Evolutionary conservation across 2,329 filamentous ascomycete species (phyloP).

Genomic region (Aspergillus sp.): DNA sequence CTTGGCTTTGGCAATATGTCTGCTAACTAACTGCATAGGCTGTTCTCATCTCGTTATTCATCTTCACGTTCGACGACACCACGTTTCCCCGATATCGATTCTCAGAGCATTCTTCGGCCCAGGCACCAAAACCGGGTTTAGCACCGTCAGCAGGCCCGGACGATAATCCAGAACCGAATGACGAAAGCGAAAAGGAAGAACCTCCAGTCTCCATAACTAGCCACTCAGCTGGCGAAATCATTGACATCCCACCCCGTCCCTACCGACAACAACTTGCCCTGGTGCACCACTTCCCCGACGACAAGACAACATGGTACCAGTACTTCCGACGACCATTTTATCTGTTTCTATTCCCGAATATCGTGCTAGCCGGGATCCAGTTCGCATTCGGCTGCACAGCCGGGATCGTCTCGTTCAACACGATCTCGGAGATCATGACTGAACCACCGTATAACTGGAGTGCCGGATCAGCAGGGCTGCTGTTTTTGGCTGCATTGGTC

Average conservation of each 20-base stretch:
- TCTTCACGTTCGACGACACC: constrained; percentile 30
- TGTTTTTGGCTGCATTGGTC: constrained; percentile 27
- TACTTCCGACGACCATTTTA: constrained; percentile 35
- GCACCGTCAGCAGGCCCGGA: no score
- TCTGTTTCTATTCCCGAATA: constrained; percentile 33
- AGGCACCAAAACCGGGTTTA: no score
- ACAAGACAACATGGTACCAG: constrained; percentile 31
- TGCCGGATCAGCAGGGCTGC: constrained; percentile 22
- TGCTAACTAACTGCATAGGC: constrained; percentile 8
- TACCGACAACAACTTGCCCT: constrained; percentile 18
- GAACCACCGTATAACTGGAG: constrained; percentile 30
- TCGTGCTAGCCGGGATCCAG: constrained; percentile 33
- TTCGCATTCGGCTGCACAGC: constrained; percentile 37
- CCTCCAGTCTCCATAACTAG: constrained; percentile 9
- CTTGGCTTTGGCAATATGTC: background rate
- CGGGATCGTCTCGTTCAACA: constrained; percentile 35
- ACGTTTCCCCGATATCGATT: constrained; percentile 30
- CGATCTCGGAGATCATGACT: constrained; percentile 29
- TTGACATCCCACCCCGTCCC: constrained; percentile 13
- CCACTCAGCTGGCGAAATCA: constrained; percentile 6
- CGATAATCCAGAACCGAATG: background rate
- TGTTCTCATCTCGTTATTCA: constrained; percentile 17
- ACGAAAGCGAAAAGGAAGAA: constrained; percentile 4
- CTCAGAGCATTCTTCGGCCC: background rate
- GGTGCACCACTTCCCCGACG: constrained; percentile 21